Conservation (phyloP, 768 basidiomycete species). For the Rubroboletus satanas region DNA sequence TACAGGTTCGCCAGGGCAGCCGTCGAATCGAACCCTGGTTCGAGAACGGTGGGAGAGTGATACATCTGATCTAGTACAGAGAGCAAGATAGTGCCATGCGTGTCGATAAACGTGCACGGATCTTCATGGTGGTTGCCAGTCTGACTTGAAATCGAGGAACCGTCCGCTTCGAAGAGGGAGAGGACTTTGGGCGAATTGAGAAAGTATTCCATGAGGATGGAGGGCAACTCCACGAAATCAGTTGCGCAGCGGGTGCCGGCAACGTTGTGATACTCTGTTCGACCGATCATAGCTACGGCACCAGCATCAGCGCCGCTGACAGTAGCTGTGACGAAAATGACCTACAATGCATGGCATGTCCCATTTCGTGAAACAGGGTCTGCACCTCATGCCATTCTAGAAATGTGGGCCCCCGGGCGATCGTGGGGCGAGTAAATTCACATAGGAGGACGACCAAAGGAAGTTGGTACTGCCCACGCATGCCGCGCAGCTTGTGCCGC, state of each 20-base stretch:
- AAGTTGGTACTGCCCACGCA: constrained; percentile 75
- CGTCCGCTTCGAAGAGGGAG: constrained; percentile 65
- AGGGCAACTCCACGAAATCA: constrained; percentile 96
- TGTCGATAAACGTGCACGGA: constrained; percentile 81
- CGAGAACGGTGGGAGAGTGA: constrained; percentile 64
- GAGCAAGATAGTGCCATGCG: constrained; percentile 85
- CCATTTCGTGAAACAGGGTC: constrained; percentile 98
- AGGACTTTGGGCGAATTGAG: constrained; percentile 80
- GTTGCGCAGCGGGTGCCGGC: constrained; percentile 97
- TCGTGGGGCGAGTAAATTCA: constrained; percentile 69
- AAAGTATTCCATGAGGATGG: constrained; percentile 98
- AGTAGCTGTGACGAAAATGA: constrained; percentile 14
- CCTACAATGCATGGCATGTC: constrained; percentile 99
- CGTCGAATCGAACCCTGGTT: constrained; percentile 70
- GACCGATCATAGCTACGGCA: constrained; percentile 87
- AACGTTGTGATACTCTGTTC: constrained; percentile 96
- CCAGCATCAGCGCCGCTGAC: constrained; percentile 5
- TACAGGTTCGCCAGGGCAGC: constrained; percentile 56
- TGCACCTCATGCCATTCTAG: constrained; percentile 91
- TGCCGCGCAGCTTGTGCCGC: constrained; percentile 53
- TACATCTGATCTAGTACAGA: constrained; percentile 87
- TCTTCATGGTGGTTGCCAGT: constrained; percentile 68
- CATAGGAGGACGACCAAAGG: constrained; percentile 90
- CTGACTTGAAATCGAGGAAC: constrained; percentile 42
- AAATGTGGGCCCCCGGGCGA: constrained; percentile 61